Conservation (phyloP, 768 basidiomycete species). For the Amanita brunnescens region DNA sequence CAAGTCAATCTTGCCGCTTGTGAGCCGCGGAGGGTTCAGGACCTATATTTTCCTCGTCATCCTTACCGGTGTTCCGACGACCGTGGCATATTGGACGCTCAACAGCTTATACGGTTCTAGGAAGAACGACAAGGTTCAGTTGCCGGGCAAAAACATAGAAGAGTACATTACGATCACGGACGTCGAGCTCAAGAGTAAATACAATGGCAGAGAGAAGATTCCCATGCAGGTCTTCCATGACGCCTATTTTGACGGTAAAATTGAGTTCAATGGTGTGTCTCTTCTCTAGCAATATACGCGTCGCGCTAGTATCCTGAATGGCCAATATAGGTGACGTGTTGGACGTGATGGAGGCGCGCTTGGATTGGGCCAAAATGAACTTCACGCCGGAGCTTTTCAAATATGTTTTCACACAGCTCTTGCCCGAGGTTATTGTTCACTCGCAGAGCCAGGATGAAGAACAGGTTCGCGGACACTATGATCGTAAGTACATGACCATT, state of each 20-base stretch:
- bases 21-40: conserved; percentile 78
- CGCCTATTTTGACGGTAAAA: conserved; percentile 92
- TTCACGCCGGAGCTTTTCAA: conserved; percentile 90
- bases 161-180: conserved; percentile 91
- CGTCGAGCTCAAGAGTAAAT: conserved; percentile 66
- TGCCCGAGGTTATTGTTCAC: conserved; percentile 93
- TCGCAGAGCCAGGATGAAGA: conserved; percentile 89
- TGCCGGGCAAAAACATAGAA: conserved; percentile 82
- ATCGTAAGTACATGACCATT: conserved; percentile 44
- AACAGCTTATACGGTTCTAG: conserved; percentile 76
- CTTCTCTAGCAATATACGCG: too few relatives aligned
- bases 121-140: conserved; percentile 74
- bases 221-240: conserved; percentile 98
- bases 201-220: conserved; percentile 83
- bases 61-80: conserved; percentile 66
- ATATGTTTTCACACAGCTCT: conserved; percentile 79
- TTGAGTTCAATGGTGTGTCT: conserved; percentile 81
- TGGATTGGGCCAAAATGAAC: conserved; percentile 91
- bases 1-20: conserved; percentile 73
- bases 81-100: conserved; percentile 84
- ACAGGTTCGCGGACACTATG: conserved; percentile 94
- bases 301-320: conserved; percentile 14
- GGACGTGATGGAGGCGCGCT: conserved; percentile 87
- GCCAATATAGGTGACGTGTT: conserved; percentile 71
- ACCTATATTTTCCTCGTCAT: conserved; percentile 77